Evolutionary conservation across 495 filamentous ascomycete genomes (phyloP).

Genomic region (Talaromyces nanjingensis): DNA sequence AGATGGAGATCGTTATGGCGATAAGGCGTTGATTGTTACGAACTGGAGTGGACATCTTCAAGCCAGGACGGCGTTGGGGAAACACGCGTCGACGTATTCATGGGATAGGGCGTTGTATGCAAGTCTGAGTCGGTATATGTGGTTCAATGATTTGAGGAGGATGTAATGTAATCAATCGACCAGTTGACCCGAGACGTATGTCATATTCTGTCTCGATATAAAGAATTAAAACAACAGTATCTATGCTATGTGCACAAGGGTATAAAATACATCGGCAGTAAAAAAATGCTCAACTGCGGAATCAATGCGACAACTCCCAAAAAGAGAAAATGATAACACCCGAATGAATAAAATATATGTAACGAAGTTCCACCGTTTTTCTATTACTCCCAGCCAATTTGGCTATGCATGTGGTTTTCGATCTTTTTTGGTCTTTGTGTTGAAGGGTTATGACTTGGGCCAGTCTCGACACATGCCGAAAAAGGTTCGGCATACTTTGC

Average conservation of each 20-base stretch:
- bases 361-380: background rate
- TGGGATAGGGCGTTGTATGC: constrained; percentile 36
- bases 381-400: background rate
- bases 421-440: background rate
- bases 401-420: background rate
- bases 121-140: constrained; percentile 22
- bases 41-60: constrained; percentile 25
- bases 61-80: constrained; percentile 25
- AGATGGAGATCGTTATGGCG: constrained; percentile 15
- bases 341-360: background rate
- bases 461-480: constrained; percentile 11
- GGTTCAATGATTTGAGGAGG: constrained; percentile 29
- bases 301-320: background rate
- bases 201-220: background rate
- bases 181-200: background rate
- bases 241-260: constrained; percentile 3
- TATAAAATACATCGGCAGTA: background rate
- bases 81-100: constrained; percentile 29
- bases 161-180: constrained; percentile 7
- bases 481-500: constrained; percentile 11
- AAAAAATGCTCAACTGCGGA: background rate
- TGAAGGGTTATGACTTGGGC: constrained; percentile 3
- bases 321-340: background rate
- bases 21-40: constrained; percentile 25
- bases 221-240: background rate